Percentiles rank a stretch among this genome's conserved stretches.
Conservation (phyloP, 805 yeast genomes). For the Teunomyces panamensis region DNA sequence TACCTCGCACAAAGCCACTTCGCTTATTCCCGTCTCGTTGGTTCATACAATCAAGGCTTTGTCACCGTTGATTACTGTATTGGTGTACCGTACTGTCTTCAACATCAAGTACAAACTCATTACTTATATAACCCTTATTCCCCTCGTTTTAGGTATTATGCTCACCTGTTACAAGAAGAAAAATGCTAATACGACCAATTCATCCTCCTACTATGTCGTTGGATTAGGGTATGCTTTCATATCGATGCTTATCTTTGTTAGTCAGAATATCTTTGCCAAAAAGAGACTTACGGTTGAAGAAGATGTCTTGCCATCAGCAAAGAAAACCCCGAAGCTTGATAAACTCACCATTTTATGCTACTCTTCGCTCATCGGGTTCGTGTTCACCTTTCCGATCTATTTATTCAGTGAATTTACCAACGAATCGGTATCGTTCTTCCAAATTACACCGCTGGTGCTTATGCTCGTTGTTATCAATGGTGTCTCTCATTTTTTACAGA, state of each 20-base stretch:
- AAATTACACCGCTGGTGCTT: slow-evolving; percentile 30
- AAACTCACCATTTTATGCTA: slow-evolving; percentile 69
- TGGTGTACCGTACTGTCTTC: slow-evolving; percentile 66
- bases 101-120: slow-evolving; percentile 52
- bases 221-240: slow-evolving; percentile 53
- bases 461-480: slow-evolving; percentile 58
- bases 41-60: slow-evolving; percentile 94
- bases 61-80: slow-evolving; percentile 85
- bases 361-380: slow-evolving; percentile 68
- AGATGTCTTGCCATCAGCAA: slow-evolving; percentile 21
- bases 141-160: slow-evolving; percentile 83
- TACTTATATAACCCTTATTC: slow-evolving; percentile 77
- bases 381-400: slow-evolving; percentile 66
- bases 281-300: slow-evolving; percentile 51
- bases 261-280: slow-evolving; percentile 81
- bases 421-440: slow-evolving; percentile 23
- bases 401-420: slow-evolving; percentile 49
- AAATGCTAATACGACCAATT: slow-evolving; percentile 13
- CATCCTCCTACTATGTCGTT: slow-evolving; percentile 16
- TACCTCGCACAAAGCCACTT: slow-evolving; percentile 88
- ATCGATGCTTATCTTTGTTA: slow-evolving; percentile 67
- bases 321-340: slow-evolving; percentile 48
- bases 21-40: slow-evolving; percentile 86
- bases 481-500: slow-evolving; percentile 65
- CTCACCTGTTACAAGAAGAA: slow-evolving; percentile 60